These are phyloP conservation scores for Serendipita indica DNA, from an alignment of 768 basidiomycete species.

Conservation along the genomic window DNA sequence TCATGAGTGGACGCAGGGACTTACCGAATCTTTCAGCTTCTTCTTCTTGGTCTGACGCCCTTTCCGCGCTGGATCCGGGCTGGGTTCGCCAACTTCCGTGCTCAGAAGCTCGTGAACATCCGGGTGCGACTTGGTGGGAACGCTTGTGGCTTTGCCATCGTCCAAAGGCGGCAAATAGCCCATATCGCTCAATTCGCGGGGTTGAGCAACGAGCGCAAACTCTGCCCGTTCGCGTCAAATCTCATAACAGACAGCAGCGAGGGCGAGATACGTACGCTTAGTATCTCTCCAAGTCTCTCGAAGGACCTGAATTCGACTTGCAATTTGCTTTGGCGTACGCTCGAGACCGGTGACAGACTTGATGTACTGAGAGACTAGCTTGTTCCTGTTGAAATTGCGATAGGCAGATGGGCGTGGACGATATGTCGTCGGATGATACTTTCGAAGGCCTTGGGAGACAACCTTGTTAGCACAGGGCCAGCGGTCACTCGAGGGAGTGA, in stretches of 20 bases:
- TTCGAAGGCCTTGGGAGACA: background rate
- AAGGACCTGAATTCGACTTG: constrained; percentile 5
- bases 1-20: background rate
- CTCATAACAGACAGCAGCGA: background rate
- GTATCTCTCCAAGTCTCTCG: background rate
- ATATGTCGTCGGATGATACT: constrained; percentile 1
- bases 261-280: background rate
- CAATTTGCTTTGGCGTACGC: constrained; percentile 6
- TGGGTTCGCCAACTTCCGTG: no score
- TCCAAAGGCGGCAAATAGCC: background rate
- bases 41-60: background rate
- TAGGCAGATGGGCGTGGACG: constrained; percentile 2
- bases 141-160: background rate
- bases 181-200: constrained; percentile 3
- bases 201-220: constrained; percentile 7
- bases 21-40: background rate
- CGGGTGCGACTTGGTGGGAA: background rate
- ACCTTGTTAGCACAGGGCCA: background rate
- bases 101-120: background rate
- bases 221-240: background rate
- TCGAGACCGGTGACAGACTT: background rate
- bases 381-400: constrained; percentile 7
- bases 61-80: background rate
- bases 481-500: background rate
- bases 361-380: constrained; percentile 4